A percentile compares a stretch with the other conserved stretches of the same genome.
Evolutionary conservation across 2,329 filamentous ascomycete genomes (phyloP).

Genomic region (Stachybotrys chlorohalonatus): DNA sequence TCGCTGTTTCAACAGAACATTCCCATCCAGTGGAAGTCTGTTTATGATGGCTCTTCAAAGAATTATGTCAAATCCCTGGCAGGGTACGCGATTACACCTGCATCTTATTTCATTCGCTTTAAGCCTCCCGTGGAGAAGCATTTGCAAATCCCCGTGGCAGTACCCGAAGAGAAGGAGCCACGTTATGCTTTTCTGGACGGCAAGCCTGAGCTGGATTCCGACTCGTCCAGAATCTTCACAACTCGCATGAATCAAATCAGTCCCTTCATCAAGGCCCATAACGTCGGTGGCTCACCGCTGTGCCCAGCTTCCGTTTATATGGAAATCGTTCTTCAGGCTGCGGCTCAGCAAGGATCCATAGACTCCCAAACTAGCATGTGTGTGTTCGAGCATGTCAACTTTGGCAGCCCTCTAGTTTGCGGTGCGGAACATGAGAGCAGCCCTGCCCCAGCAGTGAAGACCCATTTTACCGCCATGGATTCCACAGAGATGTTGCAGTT

Average conservation of each 20-base stretch:
- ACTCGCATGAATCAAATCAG: constrained; percentile 4
- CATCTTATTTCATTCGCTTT: not conserved
- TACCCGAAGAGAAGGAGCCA: not conserved
- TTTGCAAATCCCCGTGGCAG: too few species aligned
- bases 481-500: not conserved
- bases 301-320: constrained; percentile 13
- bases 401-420: not conserved
- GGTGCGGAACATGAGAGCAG: not conserved
- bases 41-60: not conserved
- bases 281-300: constrained; percentile 9
- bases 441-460: not conserved
- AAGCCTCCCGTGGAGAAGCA: not conserved
- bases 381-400: not conserved
- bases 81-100: not conserved
- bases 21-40: not conserved
- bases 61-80: not conserved
- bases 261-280: constrained; percentile 10
- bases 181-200: not conserved
- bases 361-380: not conserved
- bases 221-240: constrained; percentile 3
- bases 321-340: constrained; percentile 12
- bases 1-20: not conserved
- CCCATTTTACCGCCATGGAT: not conserved
- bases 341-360: not conserved
- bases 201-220: constrained; percentile 1